phyloP scores from a whole-genome alignment of 306 rosid species.

The Cucurbita maxima region DNA sequence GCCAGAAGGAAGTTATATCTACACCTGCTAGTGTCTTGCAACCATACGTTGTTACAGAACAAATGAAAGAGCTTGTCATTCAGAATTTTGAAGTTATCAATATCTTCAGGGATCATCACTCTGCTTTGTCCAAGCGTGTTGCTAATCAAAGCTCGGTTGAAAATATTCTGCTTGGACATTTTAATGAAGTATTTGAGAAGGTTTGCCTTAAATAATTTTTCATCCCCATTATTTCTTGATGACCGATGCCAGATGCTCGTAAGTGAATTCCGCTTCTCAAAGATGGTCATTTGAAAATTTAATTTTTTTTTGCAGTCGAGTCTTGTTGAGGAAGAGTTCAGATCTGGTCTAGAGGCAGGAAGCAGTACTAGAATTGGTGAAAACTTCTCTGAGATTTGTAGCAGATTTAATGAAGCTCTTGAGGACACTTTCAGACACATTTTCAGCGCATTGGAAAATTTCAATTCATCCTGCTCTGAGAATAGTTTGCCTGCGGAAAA shows the following conservation, averaged over 20 bases:
- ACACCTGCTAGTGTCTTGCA: slow-evolving; percentile 15
- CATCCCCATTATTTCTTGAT: neutral
- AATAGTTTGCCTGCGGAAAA: slow-evolving; percentile 23
- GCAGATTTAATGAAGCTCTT: slow-evolving; percentile 30
- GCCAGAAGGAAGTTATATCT: slow-evolving; percentile 29
- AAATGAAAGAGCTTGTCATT: slow-evolving; percentile 42
- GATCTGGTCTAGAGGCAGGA: slow-evolving; percentile 11
- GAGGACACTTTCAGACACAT: slow-evolving; percentile 29
- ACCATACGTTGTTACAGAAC: slow-evolving; percentile 33
- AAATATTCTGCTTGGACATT: slow-evolving; percentile 38
- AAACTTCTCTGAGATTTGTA: slow-evolving; percentile 14
- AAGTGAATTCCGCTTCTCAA: neutral
- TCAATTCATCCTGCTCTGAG: slow-evolving; percentile 18
- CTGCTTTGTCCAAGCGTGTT: slow-evolving; percentile 13
- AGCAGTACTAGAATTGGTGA: slow-evolving; percentile 4
- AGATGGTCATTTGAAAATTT: neutral
- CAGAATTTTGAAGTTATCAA: slow-evolving; percentile 40
- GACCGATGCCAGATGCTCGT: neutral
- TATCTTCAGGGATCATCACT: slow-evolving; percentile 34
- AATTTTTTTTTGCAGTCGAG: slow-evolving; percentile 27
- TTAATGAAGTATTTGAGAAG: slow-evolving; percentile 44
- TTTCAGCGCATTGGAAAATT: slow-evolving; percentile 25
- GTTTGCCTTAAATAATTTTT: slow-evolving; percentile 13
- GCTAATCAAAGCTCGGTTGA: slow-evolving; percentile 32
- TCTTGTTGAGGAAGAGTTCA: slow-evolving; percentile 41